These are phyloP conservation scores for Aureobasidium lini DNA, from an alignment of 2,329 filamentous ascomycete species.

Conservation along the genomic window DNA sequence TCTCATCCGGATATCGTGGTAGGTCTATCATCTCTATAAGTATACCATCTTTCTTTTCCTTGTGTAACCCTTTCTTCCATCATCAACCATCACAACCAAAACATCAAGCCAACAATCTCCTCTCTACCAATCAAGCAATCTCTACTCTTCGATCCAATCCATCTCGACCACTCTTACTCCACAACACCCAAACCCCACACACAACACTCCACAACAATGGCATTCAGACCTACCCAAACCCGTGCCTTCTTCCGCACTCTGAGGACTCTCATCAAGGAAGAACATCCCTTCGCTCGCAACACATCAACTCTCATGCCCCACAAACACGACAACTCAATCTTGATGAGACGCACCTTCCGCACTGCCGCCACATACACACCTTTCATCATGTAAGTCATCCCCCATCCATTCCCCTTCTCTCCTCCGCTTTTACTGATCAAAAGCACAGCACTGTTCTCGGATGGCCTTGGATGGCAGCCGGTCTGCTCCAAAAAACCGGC, in stretches of 20 bases:
- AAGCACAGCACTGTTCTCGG: background rate
- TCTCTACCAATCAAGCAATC: background rate
- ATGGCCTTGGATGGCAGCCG: background rate
- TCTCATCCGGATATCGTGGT: background rate
- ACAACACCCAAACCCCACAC: background rate
- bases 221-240: constrained; percentile 12
- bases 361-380: background rate
- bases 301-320: background rate
- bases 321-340: background rate
- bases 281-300: constrained; percentile 10
- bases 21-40: background rate
- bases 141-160: background rate
- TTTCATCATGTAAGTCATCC: background rate
- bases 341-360: background rate
- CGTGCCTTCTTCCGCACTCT: constrained; percentile 13
- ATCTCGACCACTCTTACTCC: background rate
- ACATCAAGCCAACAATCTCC: background rate
- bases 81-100: background rate
- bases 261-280: background rate
- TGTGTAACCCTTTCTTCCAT: background rate
- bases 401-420: background rate
- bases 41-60: background rate
- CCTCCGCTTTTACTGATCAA: background rate
- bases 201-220: constrained; percentile 4
- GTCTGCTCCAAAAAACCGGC: background rate